Evolutionary conservation across 2,329 filamentous ascomycete species (phyloP).

Genomic region (Penicillium hordei): DNA sequence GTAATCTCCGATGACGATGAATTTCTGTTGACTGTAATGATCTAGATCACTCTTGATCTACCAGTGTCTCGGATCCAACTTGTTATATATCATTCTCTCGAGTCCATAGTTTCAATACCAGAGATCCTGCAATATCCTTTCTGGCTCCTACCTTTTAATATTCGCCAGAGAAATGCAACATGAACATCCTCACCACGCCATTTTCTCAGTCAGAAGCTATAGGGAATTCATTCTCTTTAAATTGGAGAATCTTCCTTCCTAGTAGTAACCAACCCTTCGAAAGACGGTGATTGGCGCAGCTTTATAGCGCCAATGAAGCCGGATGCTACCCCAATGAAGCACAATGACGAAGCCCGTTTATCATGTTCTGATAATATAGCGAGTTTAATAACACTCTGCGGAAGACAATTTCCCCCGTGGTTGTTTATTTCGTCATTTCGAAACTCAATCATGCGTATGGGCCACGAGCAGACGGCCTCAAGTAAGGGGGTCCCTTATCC

Average conservation of each 20-base stretch:
- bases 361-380: background rate
- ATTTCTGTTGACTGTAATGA: background rate
- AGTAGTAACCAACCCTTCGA: background rate
- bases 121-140: background rate
- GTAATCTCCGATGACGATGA: background rate
- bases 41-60: background rate
- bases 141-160: background rate
- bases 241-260: background rate
- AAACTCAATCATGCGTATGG: background rate
- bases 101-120: background rate
- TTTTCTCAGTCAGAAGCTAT: background rate
- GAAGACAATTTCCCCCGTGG: background rate
- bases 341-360: background rate
- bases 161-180: background rate
- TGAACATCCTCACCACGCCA: background rate
- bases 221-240: background rate
- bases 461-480: background rate
- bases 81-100: background rate
- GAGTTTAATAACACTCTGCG: background rate
- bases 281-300: background rate
- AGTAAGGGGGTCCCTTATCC: background rate
- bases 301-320: background rate
- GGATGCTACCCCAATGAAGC: background rate
- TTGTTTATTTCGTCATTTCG: background rate
- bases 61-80: background rate